Conservation (phyloP, 1,284 basidiomycete species). For the Moesziomyces sp. region DNA sequence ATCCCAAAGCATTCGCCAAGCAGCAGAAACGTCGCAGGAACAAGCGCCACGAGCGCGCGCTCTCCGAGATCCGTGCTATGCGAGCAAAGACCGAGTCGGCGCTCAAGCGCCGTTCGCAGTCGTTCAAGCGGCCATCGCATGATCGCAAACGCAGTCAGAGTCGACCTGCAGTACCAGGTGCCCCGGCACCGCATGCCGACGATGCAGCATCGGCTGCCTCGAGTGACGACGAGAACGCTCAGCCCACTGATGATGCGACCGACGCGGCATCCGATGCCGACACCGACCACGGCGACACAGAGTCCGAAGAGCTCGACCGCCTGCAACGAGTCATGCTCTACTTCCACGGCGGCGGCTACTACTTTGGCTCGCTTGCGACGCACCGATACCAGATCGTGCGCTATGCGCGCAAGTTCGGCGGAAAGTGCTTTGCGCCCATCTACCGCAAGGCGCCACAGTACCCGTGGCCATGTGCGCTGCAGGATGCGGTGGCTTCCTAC, state of each 20-base stretch:
- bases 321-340: constrained; percentile 64
- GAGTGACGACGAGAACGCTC: constrained; percentile 7
- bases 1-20: background rate
- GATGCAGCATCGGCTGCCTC: constrained; percentile 10
- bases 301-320: constrained; percentile 59
- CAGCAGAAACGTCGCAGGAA: constrained; percentile 16
- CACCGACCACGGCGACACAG: constrained; percentile 8
- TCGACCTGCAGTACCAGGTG: background rate
- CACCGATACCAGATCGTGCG: constrained; percentile 69
- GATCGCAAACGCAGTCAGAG: background rate
- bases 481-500: constrained; percentile 85
- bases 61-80: constrained; percentile 36
- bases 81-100: constrained; percentile 25
- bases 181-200: background rate
- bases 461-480: constrained; percentile 93
- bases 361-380: constrained; percentile 72
- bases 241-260: constrained; percentile 47
- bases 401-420: constrained; percentile 69
- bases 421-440: constrained; percentile 68
- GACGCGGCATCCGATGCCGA: constrained; percentile 24
- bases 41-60: constrained; percentile 35
- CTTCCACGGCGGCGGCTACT: constrained; percentile 68
- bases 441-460: constrained; percentile 67
- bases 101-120: constrained; percentile 27
- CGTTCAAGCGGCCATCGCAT: constrained; percentile 16